Conservation (phyloP, 2,329 filamentous ascomycete genomes). For the Aspergillus sojae region DNA sequence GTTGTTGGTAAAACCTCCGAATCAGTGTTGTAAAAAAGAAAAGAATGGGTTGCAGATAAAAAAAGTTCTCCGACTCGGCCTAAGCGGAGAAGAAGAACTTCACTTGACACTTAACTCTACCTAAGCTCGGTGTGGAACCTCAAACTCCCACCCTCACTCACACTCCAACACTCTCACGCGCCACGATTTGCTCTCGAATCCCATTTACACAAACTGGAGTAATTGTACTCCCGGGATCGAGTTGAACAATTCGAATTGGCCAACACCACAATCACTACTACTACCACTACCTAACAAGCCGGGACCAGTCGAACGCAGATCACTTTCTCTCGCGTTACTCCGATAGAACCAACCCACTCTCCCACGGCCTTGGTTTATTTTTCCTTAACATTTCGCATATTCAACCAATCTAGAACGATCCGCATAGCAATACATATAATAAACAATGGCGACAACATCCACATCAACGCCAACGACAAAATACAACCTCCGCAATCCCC, state of each 20-base stretch:
- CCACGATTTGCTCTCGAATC: not conserved
- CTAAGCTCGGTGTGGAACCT: not conserved
- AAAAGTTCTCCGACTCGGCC: not conserved
- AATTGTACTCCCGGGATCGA: too few relatives aligned
- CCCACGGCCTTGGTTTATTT: not conserved
- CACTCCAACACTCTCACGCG: not conserved
- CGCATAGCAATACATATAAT: too few relatives aligned
- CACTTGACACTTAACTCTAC: not conserved
- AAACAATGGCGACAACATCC: not conserved
- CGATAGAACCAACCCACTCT: not conserved
- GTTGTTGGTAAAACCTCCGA: not conserved
- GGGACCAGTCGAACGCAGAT: too few relatives aligned
- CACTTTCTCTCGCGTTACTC: not conserved
- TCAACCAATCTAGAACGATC: not conserved
- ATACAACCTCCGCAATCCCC: conserved; percentile 66
- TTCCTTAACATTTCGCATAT: not conserved
- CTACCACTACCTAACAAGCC: too few relatives aligned
- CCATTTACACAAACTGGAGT: too few relatives aligned
- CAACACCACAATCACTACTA: too few relatives aligned
- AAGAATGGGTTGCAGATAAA: not conserved
- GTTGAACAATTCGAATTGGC: too few relatives aligned
- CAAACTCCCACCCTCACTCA: not conserved
- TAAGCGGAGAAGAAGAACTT: conserved; percentile 2
- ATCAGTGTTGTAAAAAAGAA: not conserved
- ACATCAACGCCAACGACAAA: conserved; percentile 13